phyloP scores from a whole-genome alignment of 192 early-diverging fungal species.

The Coemansia sp. region DNA sequence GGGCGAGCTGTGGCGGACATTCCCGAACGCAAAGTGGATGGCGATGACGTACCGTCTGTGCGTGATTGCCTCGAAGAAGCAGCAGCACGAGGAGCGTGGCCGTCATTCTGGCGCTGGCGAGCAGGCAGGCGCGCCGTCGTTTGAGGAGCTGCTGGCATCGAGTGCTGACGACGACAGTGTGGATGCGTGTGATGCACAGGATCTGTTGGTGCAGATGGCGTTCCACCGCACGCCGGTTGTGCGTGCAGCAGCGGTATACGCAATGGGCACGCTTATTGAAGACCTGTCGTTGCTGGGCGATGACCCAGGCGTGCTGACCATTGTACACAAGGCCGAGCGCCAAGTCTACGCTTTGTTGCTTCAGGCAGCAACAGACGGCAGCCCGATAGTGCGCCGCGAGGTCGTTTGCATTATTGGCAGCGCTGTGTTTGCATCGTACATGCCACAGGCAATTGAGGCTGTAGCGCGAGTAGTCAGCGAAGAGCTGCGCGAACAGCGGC shows the following conservation, averaged over 20 bases:
- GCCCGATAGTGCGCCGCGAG: slow-evolving; percentile 88
- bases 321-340: slow-evolving; percentile 71
- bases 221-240: slow-evolving; percentile 67
- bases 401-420: slow-evolving; percentile 75
- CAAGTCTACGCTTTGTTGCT: slow-evolving; percentile 60
- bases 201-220: slow-evolving; percentile 41
- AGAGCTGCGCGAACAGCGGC: slow-evolving; percentile 42
- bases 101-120: not conserved
- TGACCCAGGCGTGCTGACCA: slow-evolving; percentile 63
- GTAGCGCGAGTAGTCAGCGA: slow-evolving; percentile 50
- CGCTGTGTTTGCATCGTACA: slow-evolving; percentile 68
- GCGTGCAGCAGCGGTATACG: slow-evolving; percentile 80
- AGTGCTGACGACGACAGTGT: slow-evolving; percentile 44
- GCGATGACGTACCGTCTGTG: slow-evolving; percentile 46
- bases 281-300: slow-evolving; percentile 60
- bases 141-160: slow-evolving; percentile 50
- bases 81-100: slow-evolving; percentile 20
- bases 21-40: slow-evolving; percentile 62
- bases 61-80: slow-evolving; percentile 56
- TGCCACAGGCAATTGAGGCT: slow-evolving; percentile 63
- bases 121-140: slow-evolving; percentile 20
- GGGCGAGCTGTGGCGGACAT: slow-evolving; percentile 79
- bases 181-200: slow-evolving; percentile 46
- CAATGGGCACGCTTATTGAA: slow-evolving; percentile 67
- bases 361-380: slow-evolving; percentile 73